These are phyloP conservation scores for Apiospora malaysiana DNA, from an alignment of 2,329 filamentous ascomycete genomes.

Conservation along the genomic window DNA sequence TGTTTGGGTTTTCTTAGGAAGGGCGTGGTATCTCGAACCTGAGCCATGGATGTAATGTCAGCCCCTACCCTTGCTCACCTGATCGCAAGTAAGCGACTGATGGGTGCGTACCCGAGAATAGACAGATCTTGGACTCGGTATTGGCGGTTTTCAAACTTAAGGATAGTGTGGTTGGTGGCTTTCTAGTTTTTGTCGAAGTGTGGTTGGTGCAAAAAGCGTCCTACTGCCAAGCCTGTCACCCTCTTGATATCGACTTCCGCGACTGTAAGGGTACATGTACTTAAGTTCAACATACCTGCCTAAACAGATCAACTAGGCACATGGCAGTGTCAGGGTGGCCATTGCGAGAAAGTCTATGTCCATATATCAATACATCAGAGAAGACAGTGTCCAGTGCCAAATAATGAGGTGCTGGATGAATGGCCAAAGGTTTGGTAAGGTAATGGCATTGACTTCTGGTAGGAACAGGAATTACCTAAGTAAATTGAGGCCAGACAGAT, in stretches of 20 bases:
- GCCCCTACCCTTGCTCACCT: not conserved
- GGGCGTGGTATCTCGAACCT: not conserved
- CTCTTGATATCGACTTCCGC: not conserved
- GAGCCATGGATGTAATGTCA: not conserved
- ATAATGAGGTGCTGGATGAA: too few species aligned
- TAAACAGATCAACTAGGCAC: too few species aligned
- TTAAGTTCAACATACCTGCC: not conserved
- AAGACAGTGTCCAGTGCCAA: too few species aligned
- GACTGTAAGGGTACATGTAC: not conserved
- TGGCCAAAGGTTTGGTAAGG: too few species aligned
- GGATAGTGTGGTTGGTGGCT: not conserved
- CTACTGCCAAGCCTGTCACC: not conserved
- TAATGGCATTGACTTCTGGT: too few species aligned
- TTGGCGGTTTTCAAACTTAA: not conserved
- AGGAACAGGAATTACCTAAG: too few species aligned
- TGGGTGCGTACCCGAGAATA: not conserved
- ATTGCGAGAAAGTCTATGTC: too few species aligned
- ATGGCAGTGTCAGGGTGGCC: too few species aligned
- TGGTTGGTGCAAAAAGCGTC: not conserved
- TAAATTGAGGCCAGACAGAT: too few species aligned
- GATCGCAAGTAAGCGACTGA: not conserved
- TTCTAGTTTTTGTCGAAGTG: not conserved
- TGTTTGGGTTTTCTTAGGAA: too few species aligned
- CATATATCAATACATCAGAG: too few species aligned
- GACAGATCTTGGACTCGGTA: conserved; percentile 5